phyloP scores from a whole-genome alignment of 2,329 filamentous ascomycete genomes.

The Fusarium guadeloupense region DNA sequence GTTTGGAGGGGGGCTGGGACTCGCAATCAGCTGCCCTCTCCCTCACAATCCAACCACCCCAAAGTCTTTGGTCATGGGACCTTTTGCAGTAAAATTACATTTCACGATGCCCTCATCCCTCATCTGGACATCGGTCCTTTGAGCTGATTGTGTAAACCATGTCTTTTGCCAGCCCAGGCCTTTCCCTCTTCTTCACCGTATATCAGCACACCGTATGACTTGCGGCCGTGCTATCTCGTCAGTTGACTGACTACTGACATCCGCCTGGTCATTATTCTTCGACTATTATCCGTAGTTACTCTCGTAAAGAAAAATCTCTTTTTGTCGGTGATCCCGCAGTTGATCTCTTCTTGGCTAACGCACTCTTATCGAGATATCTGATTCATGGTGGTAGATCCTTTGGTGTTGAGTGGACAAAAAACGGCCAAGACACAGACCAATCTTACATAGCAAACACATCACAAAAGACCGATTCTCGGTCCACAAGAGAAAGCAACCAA shows the following conservation, averaged over 20 bases:
- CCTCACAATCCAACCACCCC: constrained; percentile 7
- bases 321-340: too few species aligned
- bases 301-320: too few species aligned
- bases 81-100: constrained; percentile 25
- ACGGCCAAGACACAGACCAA: too few species aligned
- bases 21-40: constrained; percentile 16
- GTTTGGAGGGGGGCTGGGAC: background rate
- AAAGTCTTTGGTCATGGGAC: constrained; percentile 16
- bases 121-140: constrained; percentile 1
- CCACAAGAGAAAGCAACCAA: too few species aligned
- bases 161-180: background rate
- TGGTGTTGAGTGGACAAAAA: too few species aligned
- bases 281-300: background rate
- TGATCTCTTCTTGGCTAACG: too few species aligned
- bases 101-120: constrained; percentile 28
- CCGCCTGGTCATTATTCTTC: background rate
- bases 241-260: background rate
- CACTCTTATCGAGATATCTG: too few species aligned
- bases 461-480: too few species aligned
- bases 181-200: too few species aligned
- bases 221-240: background rate
- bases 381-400: too few species aligned
- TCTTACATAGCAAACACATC: too few species aligned
- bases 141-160: background rate
- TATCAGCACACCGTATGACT: background rate